These are phyloP conservation scores for Pontederia paniculata DNA, from an alignment of 176 grass and related monocot genomes.

Conservation along the genomic window DNA sequence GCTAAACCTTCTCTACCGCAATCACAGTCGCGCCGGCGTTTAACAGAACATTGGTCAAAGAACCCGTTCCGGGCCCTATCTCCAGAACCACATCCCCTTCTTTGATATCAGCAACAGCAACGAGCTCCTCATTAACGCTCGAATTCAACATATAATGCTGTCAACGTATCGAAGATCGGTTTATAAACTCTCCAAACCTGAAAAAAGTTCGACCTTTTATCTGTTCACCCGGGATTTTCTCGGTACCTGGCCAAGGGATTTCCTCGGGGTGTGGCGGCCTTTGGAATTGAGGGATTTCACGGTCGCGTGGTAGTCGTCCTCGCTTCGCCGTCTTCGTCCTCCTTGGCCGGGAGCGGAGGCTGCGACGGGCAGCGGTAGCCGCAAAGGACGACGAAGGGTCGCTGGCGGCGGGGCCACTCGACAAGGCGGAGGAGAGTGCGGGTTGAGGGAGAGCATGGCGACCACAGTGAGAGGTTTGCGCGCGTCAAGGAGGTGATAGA, in stretches of 20 bases:
- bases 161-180: background rate
- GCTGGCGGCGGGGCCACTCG: background rate
- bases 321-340: background rate
- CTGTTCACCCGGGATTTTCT: background rate
- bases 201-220: background rate
- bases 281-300: conserved; percentile 69
- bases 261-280: conserved; percentile 59
- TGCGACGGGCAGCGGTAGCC: conserved; percentile 3
- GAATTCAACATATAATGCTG: conserved; percentile 91
- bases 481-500: too few species aligned
- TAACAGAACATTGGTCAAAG: conserved; percentile 61
- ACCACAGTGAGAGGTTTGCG: too few species aligned
- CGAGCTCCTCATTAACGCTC: conserved; percentile 62
- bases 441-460: conserved; percentile 17
- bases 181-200: background rate
- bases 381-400: background rate
- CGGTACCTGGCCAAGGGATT: conserved; percentile 79
- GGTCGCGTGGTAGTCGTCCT: conserved; percentile 69
- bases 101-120: conserved; percentile 37
- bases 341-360: conserved; percentile 1
- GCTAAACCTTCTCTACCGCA: conserved; percentile 67
- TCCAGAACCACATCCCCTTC: conserved; percentile 80
- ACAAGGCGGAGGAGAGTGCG: conserved; percentile 19
- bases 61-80: conserved; percentile 80
- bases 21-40: conserved; percentile 56